Evolutionary conservation across 345 rosid genomes (phyloP), one percentile per base, ranked within the genome.

Genomic region (Brassica cretica): DNA sequence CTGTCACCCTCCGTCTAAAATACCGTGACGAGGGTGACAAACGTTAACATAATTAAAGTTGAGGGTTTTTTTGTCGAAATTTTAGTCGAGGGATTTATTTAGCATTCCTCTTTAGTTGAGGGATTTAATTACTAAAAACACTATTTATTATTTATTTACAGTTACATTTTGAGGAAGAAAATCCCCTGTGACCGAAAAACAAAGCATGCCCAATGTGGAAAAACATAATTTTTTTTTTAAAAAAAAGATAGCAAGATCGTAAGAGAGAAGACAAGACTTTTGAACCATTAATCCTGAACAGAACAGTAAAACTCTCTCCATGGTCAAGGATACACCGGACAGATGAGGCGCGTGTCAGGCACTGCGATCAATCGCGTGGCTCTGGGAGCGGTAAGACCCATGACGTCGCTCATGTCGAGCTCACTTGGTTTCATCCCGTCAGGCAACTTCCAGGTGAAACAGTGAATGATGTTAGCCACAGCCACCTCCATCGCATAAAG

Each of bases 371-470:
- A 86, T 10, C 91, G 87, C 5, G 75, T 86, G 18, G 98, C 90
- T 35, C 90, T 84, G 0, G 98, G 97, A 8, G 98, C 91, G 0
- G 98, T 94, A 73, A 94, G 96, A 63, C 96, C 99, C 46, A 91
- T 87, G 29, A 89, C 81, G 15, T 94, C 98, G 21, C 70, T 83
- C 96, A 90, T 94, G 76, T 94, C 98, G 24, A 93, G 81, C 15
- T 94, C 95, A 30, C 87, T 81, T 2, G 97, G 95, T 59, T 92
- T 92, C 94, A 89, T 89, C 30, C 98, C 98, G 10, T 91, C 94
- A 0, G 98, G 97, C 81, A 94, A 82, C 71, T 89, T 89, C 97
- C 98, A 94, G 8, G 87, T 82, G 78, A 86, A 94, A 41, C 89
- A 85, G 44, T 94, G 98, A 24, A 92, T 86, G 55, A 92, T 75